Base-by-base conservation (phyloP, 352 stramenopile species). In the Phytophthora aleatoria region DNA sequence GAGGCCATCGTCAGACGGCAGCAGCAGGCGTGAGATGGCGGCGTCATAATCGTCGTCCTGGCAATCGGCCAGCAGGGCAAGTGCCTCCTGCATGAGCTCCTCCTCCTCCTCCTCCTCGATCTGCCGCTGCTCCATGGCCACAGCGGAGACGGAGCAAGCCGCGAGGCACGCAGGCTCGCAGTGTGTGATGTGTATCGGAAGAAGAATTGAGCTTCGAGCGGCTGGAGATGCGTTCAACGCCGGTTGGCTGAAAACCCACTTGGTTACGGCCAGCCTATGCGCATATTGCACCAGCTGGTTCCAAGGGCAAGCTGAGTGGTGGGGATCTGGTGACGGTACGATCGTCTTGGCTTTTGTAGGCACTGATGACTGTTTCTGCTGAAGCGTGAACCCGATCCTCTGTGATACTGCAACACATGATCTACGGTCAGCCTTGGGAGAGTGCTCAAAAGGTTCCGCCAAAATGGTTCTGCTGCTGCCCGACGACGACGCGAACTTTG, bases 11-110 rank as follows among this genome's bases (percentile, higher is more conserved):
- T 69, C 69, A 13, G 64, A 75, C 26, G 69, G 66, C 16, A 77
- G 58, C 50, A 78, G 60, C 36, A 81, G 49, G 8, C 73, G 73
- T 52, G 70, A 81, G 56, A 77, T 71, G 24, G 67, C 70, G 4
- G 52, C 59, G 63, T 72, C 63, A 39, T 69, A 72, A 26, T 60
- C 55, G 43, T 66, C 57, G 39, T 67, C 71, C 27, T 77, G 67
- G 61, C 67, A 75, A 28, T 81, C 70, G 4, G 63, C 64, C 35
- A 84, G 56, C 45, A 84, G 54, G n/a, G 67, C 62, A 48, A 84
- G 67, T 27, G 74, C 73, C 43, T 79, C 73, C 42, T 84, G 72
- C 64, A 77, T 77, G 30, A 79, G 64, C 51, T 70, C 63, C 58
- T 70, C 67, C 43, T 74, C 63, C 58, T 70, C 67, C 43, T 74